Evolutionary conservation across 2,329 filamentous ascomycete genomes (phyloP).

Genomic region (Talaromyces sp.): DNA sequence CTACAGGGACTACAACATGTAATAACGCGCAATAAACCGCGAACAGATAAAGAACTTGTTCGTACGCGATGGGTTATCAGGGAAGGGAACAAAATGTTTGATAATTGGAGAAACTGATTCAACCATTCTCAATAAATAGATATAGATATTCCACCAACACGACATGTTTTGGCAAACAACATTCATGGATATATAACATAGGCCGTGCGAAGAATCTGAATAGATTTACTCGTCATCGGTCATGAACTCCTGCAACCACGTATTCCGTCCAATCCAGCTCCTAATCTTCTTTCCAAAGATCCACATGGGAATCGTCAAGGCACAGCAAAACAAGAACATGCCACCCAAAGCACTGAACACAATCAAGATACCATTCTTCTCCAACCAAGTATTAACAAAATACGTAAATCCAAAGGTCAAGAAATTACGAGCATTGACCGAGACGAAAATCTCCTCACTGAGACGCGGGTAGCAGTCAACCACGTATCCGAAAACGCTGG

Average conservation of each 20-base stretch:
- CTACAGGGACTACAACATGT: conserved; percentile 66
- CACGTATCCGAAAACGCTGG: conserved; percentile 16
- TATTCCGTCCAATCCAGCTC: conserved; percentile 14
- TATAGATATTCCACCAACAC: not conserved
- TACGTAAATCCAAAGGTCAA: conserved; percentile 19
- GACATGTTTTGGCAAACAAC: not conserved
- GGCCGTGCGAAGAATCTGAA: not conserved
- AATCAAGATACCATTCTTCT: conserved; percentile 3
- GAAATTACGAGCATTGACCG: conserved; percentile 17
- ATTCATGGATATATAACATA: not conserved
- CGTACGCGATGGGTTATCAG: conserved; percentile 36
- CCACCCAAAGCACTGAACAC: conserved; percentile 15
- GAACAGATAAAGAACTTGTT: conserved; percentile 35
- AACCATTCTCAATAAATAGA: not conserved
- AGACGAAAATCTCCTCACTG: conserved; percentile 19
- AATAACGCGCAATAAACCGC: conserved; percentile 40
- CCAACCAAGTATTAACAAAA: conserved; percentile 17
- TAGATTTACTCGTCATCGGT: not conserved
- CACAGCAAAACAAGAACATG: conserved; percentile 16
- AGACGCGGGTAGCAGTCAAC: conserved; percentile 18
- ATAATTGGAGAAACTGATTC: conserved; percentile 36
- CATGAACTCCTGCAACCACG: conserved; percentile 16
- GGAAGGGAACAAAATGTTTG: conserved; percentile 37
- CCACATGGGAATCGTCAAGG: conserved; percentile 16
- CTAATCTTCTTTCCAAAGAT: conserved; percentile 18